Percentiles rank a stretch among this genome's conserved stretches.
phyloP scores from a whole-genome alignment of 306 rosid genomes.

The Dryas alaskensis region DNA sequence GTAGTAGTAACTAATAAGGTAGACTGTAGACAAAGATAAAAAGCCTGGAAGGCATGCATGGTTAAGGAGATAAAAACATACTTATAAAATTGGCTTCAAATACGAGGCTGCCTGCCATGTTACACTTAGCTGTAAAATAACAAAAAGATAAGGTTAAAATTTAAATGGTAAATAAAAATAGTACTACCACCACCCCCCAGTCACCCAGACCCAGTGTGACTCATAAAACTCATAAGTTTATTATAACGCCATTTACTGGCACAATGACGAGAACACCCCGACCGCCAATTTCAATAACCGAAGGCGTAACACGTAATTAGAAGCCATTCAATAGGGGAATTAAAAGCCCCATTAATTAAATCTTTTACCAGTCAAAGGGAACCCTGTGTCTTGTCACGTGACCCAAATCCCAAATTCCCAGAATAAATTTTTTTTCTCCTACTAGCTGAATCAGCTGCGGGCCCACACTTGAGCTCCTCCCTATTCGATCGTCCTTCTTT shows the following conservation, averaged over 20 bases:
- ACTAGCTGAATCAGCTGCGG: slow-evolving; percentile 30
- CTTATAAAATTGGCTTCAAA: slow-evolving; percentile 20
- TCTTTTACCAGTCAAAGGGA: slow-evolving; percentile 52
- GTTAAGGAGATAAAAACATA: slow-evolving; percentile 3
- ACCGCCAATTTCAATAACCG: background rate
- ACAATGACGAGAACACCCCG: slow-evolving; percentile 15
- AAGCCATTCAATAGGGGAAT: slow-evolving; percentile 32
- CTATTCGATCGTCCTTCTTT: slow-evolving; percentile 8
- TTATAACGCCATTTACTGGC: background rate
- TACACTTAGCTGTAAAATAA: slow-evolving; percentile 24
- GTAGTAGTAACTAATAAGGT: too few species aligned
- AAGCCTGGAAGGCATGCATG: slow-evolving; percentile 15
- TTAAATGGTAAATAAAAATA: slow-evolving; percentile 21
- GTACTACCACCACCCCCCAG: background rate
- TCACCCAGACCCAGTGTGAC: background rate
- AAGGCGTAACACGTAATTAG: slow-evolving; percentile 15
- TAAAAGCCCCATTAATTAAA: slow-evolving; percentile 11
- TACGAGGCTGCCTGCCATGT: slow-evolving; percentile 51
- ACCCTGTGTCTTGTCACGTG: slow-evolving; percentile 65
- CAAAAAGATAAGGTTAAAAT: background rate
- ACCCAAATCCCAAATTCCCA: slow-evolving; percentile 39
- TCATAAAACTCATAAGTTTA: too few species aligned
- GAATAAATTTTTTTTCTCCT: background rate
- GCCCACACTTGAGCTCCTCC: slow-evolving; percentile 22
- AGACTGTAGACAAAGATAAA: background rate